These are phyloP conservation scores for Candida silvicultrix DNA, from an alignment of 805 yeast species.

Conservation along the genomic window DNA sequence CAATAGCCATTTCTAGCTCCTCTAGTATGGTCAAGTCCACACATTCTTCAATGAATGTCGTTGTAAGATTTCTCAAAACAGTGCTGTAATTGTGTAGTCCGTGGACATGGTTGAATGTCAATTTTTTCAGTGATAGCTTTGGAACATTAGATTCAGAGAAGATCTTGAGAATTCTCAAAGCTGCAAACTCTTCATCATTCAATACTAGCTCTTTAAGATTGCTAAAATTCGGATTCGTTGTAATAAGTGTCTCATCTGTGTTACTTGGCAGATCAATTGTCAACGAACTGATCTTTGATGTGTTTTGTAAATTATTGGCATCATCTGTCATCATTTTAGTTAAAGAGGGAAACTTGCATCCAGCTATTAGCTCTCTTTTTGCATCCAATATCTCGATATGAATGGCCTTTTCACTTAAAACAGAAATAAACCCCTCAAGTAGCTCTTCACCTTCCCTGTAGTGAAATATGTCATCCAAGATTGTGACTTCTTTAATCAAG, in stretches of 20 bases:
- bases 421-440: slow-evolving; percentile 18
- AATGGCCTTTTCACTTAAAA: slow-evolving; percentile 16
- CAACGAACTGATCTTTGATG: slow-evolving; percentile 1
- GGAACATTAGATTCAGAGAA: slow-evolving; percentile 13
- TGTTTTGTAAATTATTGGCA: slow-evolving; percentile 4
- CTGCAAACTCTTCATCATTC: slow-evolving; percentile 30
- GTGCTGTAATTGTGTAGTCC: slow-evolving; percentile 36
- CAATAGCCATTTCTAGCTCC: slow-evolving; percentile 45
- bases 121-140: slow-evolving; percentile 21
- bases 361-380: not conserved
- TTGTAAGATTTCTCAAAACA: slow-evolving; percentile 24
- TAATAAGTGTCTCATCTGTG: not conserved
- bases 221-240: slow-evolving; percentile 1
- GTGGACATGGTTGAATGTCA: slow-evolving; percentile 40
- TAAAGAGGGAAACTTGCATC: not conserved
- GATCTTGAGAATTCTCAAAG: slow-evolving; percentile 28
- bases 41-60: slow-evolving; percentile 23
- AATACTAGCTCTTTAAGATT: slow-evolving; percentile 22
- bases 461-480: slow-evolving; percentile 26
- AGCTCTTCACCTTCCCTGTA: slow-evolving; percentile 18
- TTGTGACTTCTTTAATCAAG: slow-evolving; percentile 27
- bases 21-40: slow-evolving; percentile 26
- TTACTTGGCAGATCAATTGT: not conserved
- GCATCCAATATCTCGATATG: slow-evolving; percentile 6
- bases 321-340: slow-evolving; percentile 10